phyloP scores from a whole-genome alignment of 306 rosid species.

The Inga laurina region DNA sequence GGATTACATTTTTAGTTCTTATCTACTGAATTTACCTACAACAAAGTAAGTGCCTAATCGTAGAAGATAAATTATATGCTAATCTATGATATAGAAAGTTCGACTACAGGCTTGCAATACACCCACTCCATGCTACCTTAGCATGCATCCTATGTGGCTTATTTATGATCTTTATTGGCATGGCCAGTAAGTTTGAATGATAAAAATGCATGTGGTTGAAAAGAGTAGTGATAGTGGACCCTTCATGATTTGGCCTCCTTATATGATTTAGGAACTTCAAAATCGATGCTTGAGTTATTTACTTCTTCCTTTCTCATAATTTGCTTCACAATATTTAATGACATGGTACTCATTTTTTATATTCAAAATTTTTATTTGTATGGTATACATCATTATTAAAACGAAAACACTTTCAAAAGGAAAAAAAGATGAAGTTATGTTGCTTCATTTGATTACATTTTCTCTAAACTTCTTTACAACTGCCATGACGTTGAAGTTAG shows the following conservation, averaged over 20 bases:
- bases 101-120: not conserved
- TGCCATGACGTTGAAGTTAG: conserved; percentile 10
- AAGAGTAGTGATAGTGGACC: not conserved
- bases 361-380: not conserved
- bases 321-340: not conserved
- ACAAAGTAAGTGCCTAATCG: not conserved
- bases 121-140: not conserved
- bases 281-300: not conserved
- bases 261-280: not conserved
- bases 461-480: not conserved
- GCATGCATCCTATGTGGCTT: not conserved
- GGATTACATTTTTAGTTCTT: not conserved
- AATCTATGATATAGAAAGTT: not conserved
- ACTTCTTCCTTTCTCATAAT: not conserved
- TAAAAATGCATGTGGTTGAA: not conserved
- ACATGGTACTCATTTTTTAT: not conserved
- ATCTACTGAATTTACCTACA: not conserved
- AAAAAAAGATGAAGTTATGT: not conserved
- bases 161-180: not conserved
- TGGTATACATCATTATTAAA: not conserved
- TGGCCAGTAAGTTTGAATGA: conserved; percentile 11
- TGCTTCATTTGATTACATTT: not conserved
- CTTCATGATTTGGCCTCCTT: not conserved
- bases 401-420: not conserved
- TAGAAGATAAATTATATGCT: not conserved